These are phyloP conservation scores for Tetramitus jugosus DNA, from an alignment of 208 protist species.

Conservation along the genomic window DNA sequence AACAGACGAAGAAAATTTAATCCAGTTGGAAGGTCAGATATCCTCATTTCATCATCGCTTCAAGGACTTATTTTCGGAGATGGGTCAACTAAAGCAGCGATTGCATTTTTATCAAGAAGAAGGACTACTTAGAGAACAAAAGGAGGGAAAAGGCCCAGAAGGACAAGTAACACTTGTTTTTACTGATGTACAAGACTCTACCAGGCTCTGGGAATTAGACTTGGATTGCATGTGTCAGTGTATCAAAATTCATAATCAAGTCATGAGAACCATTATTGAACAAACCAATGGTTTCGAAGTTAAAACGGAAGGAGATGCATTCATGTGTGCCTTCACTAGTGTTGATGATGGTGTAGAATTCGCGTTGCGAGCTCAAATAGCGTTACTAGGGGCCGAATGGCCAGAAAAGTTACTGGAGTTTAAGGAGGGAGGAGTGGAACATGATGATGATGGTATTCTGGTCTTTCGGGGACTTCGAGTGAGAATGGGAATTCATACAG, in stretches of 20 bases:
- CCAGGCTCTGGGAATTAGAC: constrained; percentile 27
- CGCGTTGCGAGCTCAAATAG: not conserved
- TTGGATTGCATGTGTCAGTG: constrained; percentile 7
- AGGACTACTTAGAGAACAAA: not conserved
- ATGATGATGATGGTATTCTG: constrained; percentile 1
- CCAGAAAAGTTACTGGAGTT: constrained; percentile 6
- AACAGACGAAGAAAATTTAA: not conserved
- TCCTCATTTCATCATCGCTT: not conserved
- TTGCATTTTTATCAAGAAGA: not conserved
- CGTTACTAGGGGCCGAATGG: not conserved
- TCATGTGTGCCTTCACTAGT: constrained; percentile 6
- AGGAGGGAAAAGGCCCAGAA: not conserved
- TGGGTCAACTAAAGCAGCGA: not conserved
- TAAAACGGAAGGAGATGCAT: constrained; percentile 26
- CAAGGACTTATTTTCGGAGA: not conserved
- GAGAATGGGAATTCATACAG: constrained; percentile 51
- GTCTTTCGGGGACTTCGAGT: constrained; percentile 48
- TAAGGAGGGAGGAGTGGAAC: not conserved
- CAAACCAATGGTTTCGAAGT: constrained; percentile 21
- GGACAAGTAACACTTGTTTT: constrained; percentile 26
- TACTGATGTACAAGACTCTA: constrained; percentile 27
- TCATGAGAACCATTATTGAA: constrained; percentile 1
- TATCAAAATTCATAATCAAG: constrained; percentile 19
- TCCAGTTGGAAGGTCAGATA: not conserved
- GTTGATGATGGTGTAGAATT: not conserved